These are phyloP conservation scores for Calonectria ilicicola DNA, from an alignment of 2,329 filamentous ascomycete species.

Conservation along the genomic window DNA sequence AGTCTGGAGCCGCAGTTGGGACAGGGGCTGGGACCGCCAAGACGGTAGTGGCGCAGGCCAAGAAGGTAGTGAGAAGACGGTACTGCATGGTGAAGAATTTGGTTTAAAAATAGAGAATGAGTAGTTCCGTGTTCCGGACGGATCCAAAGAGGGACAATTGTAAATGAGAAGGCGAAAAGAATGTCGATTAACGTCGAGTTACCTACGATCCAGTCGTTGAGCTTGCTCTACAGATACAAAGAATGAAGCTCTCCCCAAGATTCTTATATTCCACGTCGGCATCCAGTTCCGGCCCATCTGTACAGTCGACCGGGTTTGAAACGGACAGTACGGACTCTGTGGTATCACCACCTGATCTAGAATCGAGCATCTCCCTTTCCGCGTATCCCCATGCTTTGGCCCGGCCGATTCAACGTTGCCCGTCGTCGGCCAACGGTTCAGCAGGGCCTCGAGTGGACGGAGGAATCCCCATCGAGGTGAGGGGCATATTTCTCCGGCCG, in stretches of 20 bases:
- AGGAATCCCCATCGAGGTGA: not conserved
- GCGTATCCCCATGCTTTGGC: not conserved
- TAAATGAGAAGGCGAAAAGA: not conserved
- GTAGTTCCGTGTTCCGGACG: slow-evolving; percentile 10
- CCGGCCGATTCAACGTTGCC: not conserved
- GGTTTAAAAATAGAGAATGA: not conserved
- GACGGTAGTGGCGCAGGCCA: slow-evolving; percentile 13
- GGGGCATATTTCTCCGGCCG: slow-evolving; percentile 22
- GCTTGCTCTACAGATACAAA: not conserved
- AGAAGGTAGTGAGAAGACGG: slow-evolving; percentile 4
- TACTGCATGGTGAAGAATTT: slow-evolving; percentile 18
- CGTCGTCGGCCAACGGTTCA: not conserved
- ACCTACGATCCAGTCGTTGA: slow-evolving; percentile 16
- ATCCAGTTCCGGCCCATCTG: slow-evolving; percentile 3
- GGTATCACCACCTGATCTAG: not conserved
- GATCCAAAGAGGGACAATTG: slow-evolving; percentile 10
- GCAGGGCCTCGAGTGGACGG: not conserved
- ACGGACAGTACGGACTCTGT: not conserved
- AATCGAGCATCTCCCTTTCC: not conserved
- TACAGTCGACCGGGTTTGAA: not conserved
- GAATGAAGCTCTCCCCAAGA: not conserved
- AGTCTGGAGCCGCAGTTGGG: slow-evolving; percentile 5
- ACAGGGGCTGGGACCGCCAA: slow-evolving; percentile 15
- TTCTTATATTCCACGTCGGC: slow-evolving; percentile 14
- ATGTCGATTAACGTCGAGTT: not conserved